Percentiles rank a stretch among this genome's conserved stretches.
Evolutionary conservation across 768 basidiomycete genomes (phyloP).

Genomic region (Mycena belliarum): DNA sequence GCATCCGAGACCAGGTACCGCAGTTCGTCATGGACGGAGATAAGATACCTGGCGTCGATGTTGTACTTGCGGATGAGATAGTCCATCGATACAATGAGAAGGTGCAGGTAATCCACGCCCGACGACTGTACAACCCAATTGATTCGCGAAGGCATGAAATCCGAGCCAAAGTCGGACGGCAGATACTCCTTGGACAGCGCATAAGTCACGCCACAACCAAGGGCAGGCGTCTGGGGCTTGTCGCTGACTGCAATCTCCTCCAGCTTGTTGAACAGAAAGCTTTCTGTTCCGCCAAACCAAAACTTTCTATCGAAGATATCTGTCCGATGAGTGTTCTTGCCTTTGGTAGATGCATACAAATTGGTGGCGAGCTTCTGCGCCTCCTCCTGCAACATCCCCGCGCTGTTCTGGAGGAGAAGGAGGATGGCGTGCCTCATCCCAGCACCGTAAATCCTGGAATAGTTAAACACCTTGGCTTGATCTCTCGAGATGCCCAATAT

Average conservation of each 20-base stretch:
- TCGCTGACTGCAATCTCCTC: constrained; percentile 92
- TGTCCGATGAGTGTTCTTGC: constrained; percentile 75
- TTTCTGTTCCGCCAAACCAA: constrained; percentile 97
- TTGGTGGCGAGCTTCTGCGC: constrained; percentile 82
- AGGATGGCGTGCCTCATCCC: constrained; percentile 93
- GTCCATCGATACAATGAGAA: constrained; percentile 94
- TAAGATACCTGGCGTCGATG: constrained; percentile 89
- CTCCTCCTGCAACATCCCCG: constrained; percentile 72
- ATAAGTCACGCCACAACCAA: constrained; percentile 91
- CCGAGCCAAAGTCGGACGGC: constrained; percentile 74
- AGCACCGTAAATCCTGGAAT: constrained; percentile 98
- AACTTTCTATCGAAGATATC: constrained; percentile 82
- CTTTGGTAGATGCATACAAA: constrained; percentile 92
- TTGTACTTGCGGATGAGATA: constrained; percentile 77
- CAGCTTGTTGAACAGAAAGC: constrained; percentile 95
- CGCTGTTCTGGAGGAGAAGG: constrained; percentile 82
- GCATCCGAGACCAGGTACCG: constrained; percentile 89
- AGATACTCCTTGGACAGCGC: constrained; percentile 92
- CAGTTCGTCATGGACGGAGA: constrained; percentile 97
- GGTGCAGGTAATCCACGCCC: constrained; percentile 96
- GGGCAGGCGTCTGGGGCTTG: constrained; percentile 85
- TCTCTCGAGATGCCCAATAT: constrained; percentile 94
- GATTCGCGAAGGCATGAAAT: constrained; percentile 95
- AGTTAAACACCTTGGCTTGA: constrained; percentile 98
- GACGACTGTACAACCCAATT: constrained; percentile 99